phyloP scores from a whole-genome alignment of 345 rosid genomes.

The Hibiscus tridactylites region DNA sequence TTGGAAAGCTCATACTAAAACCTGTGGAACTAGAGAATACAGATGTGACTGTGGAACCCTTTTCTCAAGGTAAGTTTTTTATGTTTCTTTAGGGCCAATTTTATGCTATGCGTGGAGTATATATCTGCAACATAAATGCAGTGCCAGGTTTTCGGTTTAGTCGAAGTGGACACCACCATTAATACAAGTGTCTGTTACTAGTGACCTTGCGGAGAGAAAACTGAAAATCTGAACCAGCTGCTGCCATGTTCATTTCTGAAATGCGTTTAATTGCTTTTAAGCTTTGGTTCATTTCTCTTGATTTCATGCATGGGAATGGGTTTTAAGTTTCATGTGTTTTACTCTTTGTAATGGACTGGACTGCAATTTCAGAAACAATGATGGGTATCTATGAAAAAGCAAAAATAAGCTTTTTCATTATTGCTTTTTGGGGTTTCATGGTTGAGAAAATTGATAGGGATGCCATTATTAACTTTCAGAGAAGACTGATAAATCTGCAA shows the following conservation, averaged over 20 bases:
- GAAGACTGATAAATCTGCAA: slow-evolving; percentile 28
- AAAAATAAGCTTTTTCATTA: background rate
- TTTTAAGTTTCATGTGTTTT: background rate
- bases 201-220: slow-evolving; percentile 13
- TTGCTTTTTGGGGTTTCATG: slow-evolving; percentile 8
- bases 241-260: slow-evolving; percentile 20
- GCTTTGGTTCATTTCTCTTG: background rate
- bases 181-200: slow-evolving; percentile 24
- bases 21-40: slow-evolving; percentile 91
- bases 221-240: slow-evolving; percentile 22
- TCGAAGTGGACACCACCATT: slow-evolving; percentile 28
- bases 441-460: too few relatives aligned
- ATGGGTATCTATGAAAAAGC: slow-evolving; percentile 20
- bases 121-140: too few relatives aligned
- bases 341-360: slow-evolving; percentile 15
- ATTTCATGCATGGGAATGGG: background rate
- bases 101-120: slow-evolving; percentile 27
- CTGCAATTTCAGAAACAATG: slow-evolving; percentile 25
- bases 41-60: slow-evolving; percentile 94
- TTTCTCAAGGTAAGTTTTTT: slow-evolving; percentile 57
- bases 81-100: background rate
- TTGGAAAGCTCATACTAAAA: slow-evolving; percentile 94
- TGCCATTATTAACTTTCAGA: slow-evolving; percentile 7
- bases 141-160: too few relatives aligned
- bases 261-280: slow-evolving; percentile 3